phyloP scores from a whole-genome alignment of 75 land plant species.

The Picea sitchensis region DNA sequence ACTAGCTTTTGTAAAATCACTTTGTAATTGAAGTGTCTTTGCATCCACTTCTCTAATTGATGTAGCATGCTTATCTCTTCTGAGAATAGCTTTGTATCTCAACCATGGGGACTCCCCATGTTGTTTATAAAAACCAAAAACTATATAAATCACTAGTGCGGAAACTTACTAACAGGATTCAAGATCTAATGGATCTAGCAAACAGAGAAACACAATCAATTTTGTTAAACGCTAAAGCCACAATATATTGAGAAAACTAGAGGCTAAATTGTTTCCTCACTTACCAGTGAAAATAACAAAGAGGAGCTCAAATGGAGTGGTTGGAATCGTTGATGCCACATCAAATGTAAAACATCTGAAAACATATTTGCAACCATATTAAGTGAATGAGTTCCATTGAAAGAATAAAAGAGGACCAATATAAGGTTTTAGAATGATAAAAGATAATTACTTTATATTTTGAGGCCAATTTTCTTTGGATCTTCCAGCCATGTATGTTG shows the following conservation, averaged over 20 bases:
- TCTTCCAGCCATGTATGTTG: constrained; percentile 53
- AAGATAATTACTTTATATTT: constrained; percentile 15
- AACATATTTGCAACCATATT: constrained; percentile 16
- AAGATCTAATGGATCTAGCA: no score
- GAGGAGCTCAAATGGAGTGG: constrained; percentile 24
- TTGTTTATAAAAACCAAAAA: no score
- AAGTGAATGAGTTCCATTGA: not conserved
- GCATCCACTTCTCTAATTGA: no score
- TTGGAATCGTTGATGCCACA: constrained; percentile 24
- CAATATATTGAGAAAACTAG: constrained; percentile 58
- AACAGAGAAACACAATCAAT: constrained; percentile 14
- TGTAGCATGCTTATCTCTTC: no score
- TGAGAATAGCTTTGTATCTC: no score
- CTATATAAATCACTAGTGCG: no score
- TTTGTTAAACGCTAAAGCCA: constrained; percentile 67
- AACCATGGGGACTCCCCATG: no score
- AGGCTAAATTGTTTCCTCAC: constrained; percentile 18
- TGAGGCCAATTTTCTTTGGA: constrained; percentile 35
- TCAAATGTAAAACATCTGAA: constrained; percentile 37
- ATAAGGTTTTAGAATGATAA: not conserved
- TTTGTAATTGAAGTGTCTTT: no score
- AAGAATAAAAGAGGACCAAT: not conserved
- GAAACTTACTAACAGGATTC: no score
- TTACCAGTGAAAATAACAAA: constrained; percentile 27
- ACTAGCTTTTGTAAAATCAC: no score